phyloP scores from a whole-genome alignment of 2,329 filamentous ascomycete genomes.

The Pestalotiopsis fici region DNA sequence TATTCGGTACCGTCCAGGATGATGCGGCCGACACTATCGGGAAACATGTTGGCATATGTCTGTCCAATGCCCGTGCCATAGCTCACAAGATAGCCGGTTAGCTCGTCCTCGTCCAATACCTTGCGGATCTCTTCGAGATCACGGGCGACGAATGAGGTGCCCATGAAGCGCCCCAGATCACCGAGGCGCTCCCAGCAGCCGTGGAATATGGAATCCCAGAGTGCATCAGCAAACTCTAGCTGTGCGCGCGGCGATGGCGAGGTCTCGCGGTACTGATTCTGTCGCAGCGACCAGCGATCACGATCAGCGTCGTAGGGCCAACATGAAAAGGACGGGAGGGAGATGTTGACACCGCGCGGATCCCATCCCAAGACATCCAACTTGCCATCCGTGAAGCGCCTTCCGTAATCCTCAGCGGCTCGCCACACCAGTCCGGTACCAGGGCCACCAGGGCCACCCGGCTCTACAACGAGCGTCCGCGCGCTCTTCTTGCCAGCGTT shows the following conservation, averaged over 20 bases:
- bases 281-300: slow-evolving; percentile 46
- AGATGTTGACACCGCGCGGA: slow-evolving; percentile 52
- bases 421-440: slow-evolving; percentile 44
- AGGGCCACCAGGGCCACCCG: slow-evolving; percentile 51
- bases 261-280: slow-evolving; percentile 38
- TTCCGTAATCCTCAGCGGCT: slow-evolving; percentile 34
- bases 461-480: slow-evolving; percentile 50
- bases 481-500: slow-evolving; percentile 38
- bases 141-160: slow-evolving; percentile 46
- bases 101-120: slow-evolving; percentile 43
- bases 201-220: slow-evolving; percentile 44
- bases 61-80: slow-evolving; percentile 56
- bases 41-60: slow-evolving; percentile 53
- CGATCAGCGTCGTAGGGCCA: slow-evolving; percentile 46
- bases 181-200: slow-evolving; percentile 44
- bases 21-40: slow-evolving; percentile 45
- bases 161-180: slow-evolving; percentile 46
- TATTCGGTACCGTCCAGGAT: slow-evolving; percentile 52
- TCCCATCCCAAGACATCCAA: slow-evolving; percentile 56
- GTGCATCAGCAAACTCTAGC: slow-evolving; percentile 44
- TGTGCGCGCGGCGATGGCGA: slow-evolving; percentile 34
- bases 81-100: slow-evolving; percentile 51
- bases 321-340: slow-evolving; percentile 45
- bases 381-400: slow-evolving; percentile 41
- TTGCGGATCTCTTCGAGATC: slow-evolving; percentile 51